Base-by-base conservation (phyloP, 371 early-diverging fungal genomes). In the Polyrhizophydium stewartii region DNA sequence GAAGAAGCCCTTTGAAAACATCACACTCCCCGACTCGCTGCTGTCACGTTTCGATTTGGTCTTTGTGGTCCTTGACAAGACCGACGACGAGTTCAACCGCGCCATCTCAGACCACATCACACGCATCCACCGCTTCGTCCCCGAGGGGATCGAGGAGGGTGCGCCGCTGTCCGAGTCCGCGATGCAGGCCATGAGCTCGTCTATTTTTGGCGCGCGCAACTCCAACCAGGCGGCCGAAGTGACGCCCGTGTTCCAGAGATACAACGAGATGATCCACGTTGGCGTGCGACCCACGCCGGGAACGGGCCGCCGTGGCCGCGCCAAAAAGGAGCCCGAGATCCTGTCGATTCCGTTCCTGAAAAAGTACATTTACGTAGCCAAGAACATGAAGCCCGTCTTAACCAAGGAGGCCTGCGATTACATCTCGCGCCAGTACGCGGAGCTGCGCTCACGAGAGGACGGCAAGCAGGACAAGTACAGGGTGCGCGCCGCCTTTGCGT, bases 41-140 rank as follows among this genome's bases (percentile, higher is more conserved):
- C 74, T 99, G 50, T 92, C 93, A 28, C 89, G 99, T 76, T 99
- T 99, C 73, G 99, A 99, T 84, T 74, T 99, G 73, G 77, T 99
- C 65, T 99, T 99, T 81, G 85, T 99, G 35, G 93, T 98, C 25
- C 85, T 95, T 22, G 99, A 99, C 74, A 86, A 62, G 68, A 94
- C 45, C 89, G 99, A 99, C 74, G 90, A 91, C 60, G 84, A 85
- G 24, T 85, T 86, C 60, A 96, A 97, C 67, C 85, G 96, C 59
- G 75, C 75, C 59, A 90, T 97, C 56, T 89, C 97, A 7, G 87
- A 89, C 33, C 98, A 97, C 60, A 92, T 97, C 28, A 76, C 94
- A 63, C 83, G 88, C 30, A 89, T 96, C 88, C 98, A 98, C 76
- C 91, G 92, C 21, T 96, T 89, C 66, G 77, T 90, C 21, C 90